A percentile compares a stretch with the other conserved stretches of the same genome.
phyloP scores from a whole-genome alignment of 2,329 filamentous ascomycete genomes.

The Fusarium odoratissimum region DNA sequence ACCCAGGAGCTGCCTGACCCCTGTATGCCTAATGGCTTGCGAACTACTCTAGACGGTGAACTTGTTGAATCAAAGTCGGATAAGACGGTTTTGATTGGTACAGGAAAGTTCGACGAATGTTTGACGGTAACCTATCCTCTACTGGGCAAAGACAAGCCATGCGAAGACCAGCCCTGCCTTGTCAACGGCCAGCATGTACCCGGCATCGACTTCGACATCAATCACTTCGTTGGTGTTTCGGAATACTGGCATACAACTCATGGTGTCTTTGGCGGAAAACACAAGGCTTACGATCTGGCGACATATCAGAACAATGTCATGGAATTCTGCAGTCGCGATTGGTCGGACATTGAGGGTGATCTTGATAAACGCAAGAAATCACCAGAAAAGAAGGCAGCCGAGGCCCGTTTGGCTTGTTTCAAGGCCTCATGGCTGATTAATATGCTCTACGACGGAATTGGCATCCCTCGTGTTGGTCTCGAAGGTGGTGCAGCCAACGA shows the following conservation, averaged over 20 bases:
- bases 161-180: constrained; percentile 84
- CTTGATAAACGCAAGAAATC: constrained; percentile 76
- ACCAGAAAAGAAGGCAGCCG: constrained; percentile 80
- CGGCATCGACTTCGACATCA: constrained; percentile 95
- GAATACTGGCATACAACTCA: constrained; percentile 99
- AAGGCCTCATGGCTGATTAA: constrained; percentile 99
- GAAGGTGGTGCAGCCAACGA: constrained; percentile 76
- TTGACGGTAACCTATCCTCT: constrained; percentile 84
- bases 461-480: constrained; percentile 85
- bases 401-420: constrained; percentile 91
- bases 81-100: constrained; percentile 76
- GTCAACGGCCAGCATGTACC: constrained; percentile 93
- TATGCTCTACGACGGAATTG: constrained; percentile 94
- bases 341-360: constrained; percentile 78
- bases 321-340: constrained; percentile 86
- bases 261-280: constrained; percentile 84
- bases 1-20: constrained; percentile 83
- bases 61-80: constrained; percentile 55
- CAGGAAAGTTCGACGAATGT: constrained; percentile 88
- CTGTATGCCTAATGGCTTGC: constrained; percentile 84
- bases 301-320: constrained; percentile 88
- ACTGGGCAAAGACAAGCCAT: constrained; percentile 88
- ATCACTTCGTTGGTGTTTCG: constrained; percentile 97
- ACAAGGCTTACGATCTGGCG: constrained; percentile 88
- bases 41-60: constrained; percentile 78